Percentiles rank a stretch among this genome's conserved stretches.
phyloP scores from a whole-genome alignment of 2,329 filamentous ascomycete species.

The Chrysoporthe puriensis region DNA sequence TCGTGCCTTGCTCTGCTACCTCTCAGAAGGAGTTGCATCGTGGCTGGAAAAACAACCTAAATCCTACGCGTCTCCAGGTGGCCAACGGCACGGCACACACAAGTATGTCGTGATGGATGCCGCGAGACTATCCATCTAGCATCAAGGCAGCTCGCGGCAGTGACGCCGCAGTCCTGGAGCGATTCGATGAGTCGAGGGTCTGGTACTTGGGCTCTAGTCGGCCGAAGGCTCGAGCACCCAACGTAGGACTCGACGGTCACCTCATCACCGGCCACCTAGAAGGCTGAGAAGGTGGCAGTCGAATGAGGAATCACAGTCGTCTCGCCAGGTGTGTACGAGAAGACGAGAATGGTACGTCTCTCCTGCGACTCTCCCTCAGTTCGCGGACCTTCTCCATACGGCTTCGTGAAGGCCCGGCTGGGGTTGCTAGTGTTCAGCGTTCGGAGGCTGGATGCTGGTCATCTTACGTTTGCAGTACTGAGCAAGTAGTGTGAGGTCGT shows the following conservation, averaged over 20 bases:
- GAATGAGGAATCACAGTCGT: not conserved
- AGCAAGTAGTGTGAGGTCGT: not conserved
- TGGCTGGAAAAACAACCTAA: not conserved
- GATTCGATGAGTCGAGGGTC: not conserved
- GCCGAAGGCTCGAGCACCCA: not conserved
- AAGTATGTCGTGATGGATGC: not conserved
- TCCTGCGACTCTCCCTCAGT: not conserved
- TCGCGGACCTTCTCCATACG: not conserved
- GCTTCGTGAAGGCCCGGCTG: not conserved
- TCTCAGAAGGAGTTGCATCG: too few relatives aligned
- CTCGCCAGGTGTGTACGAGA: not conserved
- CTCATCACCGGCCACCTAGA: not conserved
- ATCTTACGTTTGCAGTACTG: too few relatives aligned
- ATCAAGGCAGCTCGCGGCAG: not conserved
- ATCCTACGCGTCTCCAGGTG: not conserved
- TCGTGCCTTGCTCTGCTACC: too few relatives aligned
- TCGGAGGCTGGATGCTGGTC: not conserved
- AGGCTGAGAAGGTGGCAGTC: not conserved
- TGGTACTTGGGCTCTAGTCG: not conserved
- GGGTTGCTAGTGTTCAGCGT: not conserved
- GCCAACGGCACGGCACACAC: not conserved
- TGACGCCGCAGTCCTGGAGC: not conserved
- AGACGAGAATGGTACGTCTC: not conserved
- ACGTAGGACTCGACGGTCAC: not conserved
- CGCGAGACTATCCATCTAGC: not conserved